Evolutionary conservation across 371 early-diverging fungal species (phyloP), one percentile per base, ranked within the genome.

Genomic region (Entomophthora muscae): DNA sequence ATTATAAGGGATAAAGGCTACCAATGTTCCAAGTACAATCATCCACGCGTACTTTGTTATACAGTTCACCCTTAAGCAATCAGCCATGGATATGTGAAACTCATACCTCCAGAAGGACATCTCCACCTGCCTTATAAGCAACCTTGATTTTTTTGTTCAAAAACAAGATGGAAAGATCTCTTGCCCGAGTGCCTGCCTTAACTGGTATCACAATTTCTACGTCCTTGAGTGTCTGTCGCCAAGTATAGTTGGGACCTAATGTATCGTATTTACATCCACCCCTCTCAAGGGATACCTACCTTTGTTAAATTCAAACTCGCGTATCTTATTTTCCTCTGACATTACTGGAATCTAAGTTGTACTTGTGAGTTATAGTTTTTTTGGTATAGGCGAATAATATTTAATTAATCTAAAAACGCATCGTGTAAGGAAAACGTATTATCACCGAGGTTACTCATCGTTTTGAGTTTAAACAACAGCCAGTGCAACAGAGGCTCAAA

Each of bases 11-110:
- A 10, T 3, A 27, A 13, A 22, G 7, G 66, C 68, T 75, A 82
- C 83, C 88, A 62, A 93, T 52, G 12, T 83, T 78, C 94, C 94
- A 93, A 1, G 90, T 89, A 52, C 82, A 81, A 53, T 93, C 93
- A 32, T 91, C 93, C 10, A 83, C 60, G 65, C 82, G 82, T 63
- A 93, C 73, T 3, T 73, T 69, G 63, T 84, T 82, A 73, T 77
- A 82, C 27, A 93, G 73, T 55, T 82, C 80, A 10, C 89, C 93
- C 83, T 17, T 32, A 51, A 32, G 26, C n/a, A 42, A 32, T 0
- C 26, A n/a, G 30, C 28, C 21, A 64, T 32, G 57, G 22, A 1
- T 32, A 12, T 32, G 26, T 27, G 2, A 42, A 21, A 32, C 7
- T 33, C 29, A 31, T 24, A 55, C 88, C 66, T 85, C 85, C n/a